Conservation (phyloP, 305 asterid genomes). For the Striga hermonthica region DNA sequence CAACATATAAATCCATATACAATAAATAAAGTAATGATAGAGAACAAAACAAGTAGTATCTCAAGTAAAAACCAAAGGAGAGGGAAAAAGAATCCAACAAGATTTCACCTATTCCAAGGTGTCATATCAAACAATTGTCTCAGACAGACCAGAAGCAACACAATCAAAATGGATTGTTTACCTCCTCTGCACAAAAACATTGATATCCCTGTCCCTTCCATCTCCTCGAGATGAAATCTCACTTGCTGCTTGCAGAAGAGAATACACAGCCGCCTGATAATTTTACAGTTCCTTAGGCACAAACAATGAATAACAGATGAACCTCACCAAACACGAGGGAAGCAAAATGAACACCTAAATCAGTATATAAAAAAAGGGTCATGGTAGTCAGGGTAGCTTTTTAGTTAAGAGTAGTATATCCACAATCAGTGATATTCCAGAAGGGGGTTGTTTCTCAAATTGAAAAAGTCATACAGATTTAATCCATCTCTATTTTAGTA, state of each 20-base stretch:
- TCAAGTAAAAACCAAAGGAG: slow-evolving; percentile 19
- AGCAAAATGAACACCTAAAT: background rate
- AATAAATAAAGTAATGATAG: background rate
- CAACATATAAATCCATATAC: slow-evolving; percentile 7
- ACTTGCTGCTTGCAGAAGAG: slow-evolving; percentile 80
- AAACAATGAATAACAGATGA: slow-evolving; percentile 26
- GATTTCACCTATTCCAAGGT: slow-evolving; percentile 18
- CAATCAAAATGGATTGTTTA: slow-evolving; percentile 30
- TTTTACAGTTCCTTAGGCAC: slow-evolving; percentile 34
- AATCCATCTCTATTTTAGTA: too few relatives aligned
- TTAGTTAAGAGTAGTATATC: slow-evolving; percentile 1
- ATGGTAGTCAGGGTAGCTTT: background rate
- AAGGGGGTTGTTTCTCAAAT: too few relatives aligned
- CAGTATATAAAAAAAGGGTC: background rate
- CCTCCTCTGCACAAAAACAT: slow-evolving; percentile 85
- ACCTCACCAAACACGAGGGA: slow-evolving; percentile 1
- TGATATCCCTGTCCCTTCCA: slow-evolving; percentile 83
- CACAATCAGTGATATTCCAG: background rate
- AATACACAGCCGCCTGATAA: slow-evolving; percentile 82
- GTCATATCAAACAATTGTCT: slow-evolving; percentile 16
- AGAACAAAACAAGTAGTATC: slow-evolving; percentile 11
- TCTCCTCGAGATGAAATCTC: slow-evolving; percentile 94
- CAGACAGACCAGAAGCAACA: slow-evolving; percentile 24
- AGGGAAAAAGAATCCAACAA: slow-evolving; percentile 1
- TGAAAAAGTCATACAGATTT: too few relatives aligned